Conservation (phyloP, 202 grass and related monocot species). For the Setaria italica region DNA sequence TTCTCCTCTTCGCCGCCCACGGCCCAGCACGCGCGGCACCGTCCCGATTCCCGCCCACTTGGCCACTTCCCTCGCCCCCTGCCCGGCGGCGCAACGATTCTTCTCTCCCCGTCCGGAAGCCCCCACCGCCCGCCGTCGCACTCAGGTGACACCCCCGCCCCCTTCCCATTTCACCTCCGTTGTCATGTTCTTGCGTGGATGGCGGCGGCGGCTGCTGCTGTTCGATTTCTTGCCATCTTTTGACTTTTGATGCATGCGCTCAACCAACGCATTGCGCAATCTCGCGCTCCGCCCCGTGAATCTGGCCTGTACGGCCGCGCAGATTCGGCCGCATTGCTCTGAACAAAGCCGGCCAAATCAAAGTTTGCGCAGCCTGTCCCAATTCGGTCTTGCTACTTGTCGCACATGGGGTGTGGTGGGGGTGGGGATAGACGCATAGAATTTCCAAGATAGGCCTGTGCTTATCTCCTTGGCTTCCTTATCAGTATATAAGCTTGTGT, state of each 20-base stretch:
- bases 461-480: conserved; percentile 12
- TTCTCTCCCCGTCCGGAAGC: background rate
- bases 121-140: background rate
- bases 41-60: background rate
- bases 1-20: conserved; percentile 7
- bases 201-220: background rate
- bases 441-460: background rate
- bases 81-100: background rate
- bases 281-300: background rate
- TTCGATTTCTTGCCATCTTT: background rate
- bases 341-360: background rate
- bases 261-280: background rate
- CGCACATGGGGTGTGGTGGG: background rate
- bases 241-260: conserved; percentile 14
- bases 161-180: background rate
- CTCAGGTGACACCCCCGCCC: background rate
- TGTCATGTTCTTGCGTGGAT: background rate
- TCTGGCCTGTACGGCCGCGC: background rate
- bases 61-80: background rate
- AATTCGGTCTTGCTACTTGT: background rate
- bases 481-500: background rate
- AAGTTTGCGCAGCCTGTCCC: background rate
- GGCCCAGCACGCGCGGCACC: no score
- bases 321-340: background rate
- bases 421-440: background rate